Conservation (phyloP, 768 basidiomycete species). For the Mycena indigotica region DNA sequence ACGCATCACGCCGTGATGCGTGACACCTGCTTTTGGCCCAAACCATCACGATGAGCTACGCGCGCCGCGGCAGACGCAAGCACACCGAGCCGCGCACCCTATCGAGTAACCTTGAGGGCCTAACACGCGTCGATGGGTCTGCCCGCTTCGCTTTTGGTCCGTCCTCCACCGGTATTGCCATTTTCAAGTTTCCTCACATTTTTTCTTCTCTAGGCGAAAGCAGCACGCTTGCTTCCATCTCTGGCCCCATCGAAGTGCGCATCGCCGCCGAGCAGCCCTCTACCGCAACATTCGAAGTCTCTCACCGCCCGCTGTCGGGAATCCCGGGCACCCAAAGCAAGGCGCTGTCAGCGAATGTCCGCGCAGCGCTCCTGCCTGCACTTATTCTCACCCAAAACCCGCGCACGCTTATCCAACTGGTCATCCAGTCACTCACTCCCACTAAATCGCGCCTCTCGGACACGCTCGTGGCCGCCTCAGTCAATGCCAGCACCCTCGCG, state of each 20-base stretch:
- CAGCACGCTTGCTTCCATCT: conserved; percentile 67
- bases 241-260: conserved; percentile 80
- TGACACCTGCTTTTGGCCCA: too few species aligned
- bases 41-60: too few species aligned
- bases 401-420: conserved; percentile 75
- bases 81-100: too few species aligned
- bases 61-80: too few species aligned
- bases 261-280: conserved; percentile 69
- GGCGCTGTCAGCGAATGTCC: conserved; percentile 54
- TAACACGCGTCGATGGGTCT: too few species aligned
- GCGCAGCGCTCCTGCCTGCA: conserved; percentile 58
- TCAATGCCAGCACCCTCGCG: conserved; percentile 72
- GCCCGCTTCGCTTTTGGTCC: too few species aligned
- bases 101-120: too few species aligned
- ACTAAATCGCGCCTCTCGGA: conserved; percentile 37
- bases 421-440: conserved; percentile 60
- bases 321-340: conserved; percentile 74
- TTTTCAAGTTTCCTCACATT: too few species aligned
- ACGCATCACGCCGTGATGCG: too few species aligned
- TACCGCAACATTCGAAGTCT: conserved; percentile 74
- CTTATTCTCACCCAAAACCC: conserved; percentile 71
- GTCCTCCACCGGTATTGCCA: too few species aligned
- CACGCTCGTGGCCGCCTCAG: conserved; percentile 59
- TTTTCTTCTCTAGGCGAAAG: too few species aligned
- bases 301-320: conserved; percentile 67